phyloP scores from a whole-genome alignment of 1,139 yeast species.

The Suhomyces taliae region DNA sequence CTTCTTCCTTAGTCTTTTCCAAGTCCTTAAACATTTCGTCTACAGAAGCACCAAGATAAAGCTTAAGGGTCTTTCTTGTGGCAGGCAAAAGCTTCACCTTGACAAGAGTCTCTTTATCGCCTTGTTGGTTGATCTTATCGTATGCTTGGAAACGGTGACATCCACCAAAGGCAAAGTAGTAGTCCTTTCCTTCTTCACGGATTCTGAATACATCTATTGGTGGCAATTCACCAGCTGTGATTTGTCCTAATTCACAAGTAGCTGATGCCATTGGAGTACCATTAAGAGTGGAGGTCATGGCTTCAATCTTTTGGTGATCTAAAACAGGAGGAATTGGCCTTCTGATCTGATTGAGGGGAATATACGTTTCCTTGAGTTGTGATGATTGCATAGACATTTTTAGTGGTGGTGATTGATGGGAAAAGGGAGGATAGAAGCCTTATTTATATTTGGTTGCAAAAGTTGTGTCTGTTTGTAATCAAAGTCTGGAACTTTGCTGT shows the following conservation, averaged over 20 bases:
- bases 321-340: slow-evolving; percentile 85
- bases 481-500: slow-evolving; percentile 5
- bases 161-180: slow-evolving; percentile 82
- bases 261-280: slow-evolving; percentile 65
- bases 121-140: slow-evolving; percentile 38
- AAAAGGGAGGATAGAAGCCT: not conserved
- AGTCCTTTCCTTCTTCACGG: slow-evolving; percentile 56
- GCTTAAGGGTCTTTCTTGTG: slow-evolving; percentile 57
- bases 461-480: slow-evolving; percentile 4
- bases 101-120: slow-evolving; percentile 45
- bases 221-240: slow-evolving; percentile 65
- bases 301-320: slow-evolving; percentile 67
- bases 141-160: slow-evolving; percentile 84
- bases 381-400: slow-evolving; percentile 41
- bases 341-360: slow-evolving; percentile 65
- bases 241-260: slow-evolving; percentile 58
- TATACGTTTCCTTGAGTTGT: slow-evolving; percentile 46
- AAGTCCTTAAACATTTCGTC: slow-evolving; percentile 49
- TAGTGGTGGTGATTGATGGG: not conserved
- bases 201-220: slow-evolving; percentile 75
- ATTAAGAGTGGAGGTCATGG: slow-evolving; percentile 73
- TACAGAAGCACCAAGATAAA: slow-evolving; percentile 67
- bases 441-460: slow-evolving; percentile 5
- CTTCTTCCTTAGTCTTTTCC: not conserved
- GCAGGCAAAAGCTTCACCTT: slow-evolving; percentile 68